These are phyloP conservation scores for Mortierella alpina DNA, from an alignment of 192 early-diverging fungal genomes.

Conservation along the genomic window DNA sequence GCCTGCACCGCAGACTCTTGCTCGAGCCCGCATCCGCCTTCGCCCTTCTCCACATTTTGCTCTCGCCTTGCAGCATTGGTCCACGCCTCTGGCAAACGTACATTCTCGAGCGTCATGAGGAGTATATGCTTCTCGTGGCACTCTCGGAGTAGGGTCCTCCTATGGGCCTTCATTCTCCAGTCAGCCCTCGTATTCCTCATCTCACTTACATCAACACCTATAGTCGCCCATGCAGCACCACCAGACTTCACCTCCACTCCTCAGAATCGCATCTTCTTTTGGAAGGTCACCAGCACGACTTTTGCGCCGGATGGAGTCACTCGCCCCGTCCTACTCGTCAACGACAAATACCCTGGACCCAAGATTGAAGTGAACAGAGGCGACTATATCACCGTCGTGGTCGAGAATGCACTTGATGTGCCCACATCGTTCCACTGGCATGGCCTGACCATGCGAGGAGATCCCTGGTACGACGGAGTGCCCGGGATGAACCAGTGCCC, in stretches of 20 bases:
- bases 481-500: conserved; percentile 73
- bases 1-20: too few relatives aligned
- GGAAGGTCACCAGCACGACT: conserved; percentile 43
- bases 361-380: conserved; percentile 60
- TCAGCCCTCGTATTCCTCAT: conserved; percentile 6
- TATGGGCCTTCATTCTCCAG: conserved; percentile 2
- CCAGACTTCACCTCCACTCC: conserved; percentile 42
- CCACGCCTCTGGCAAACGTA: too few relatives aligned
- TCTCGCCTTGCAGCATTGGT: too few relatives aligned
- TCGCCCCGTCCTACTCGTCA: conserved; percentile 55
- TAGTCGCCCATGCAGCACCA: conserved; percentile 17
- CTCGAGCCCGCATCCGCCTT: too few relatives aligned
- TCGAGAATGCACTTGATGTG: conserved; percentile 56
- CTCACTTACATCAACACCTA: not conserved
- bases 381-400: conserved; percentile 59
- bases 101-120: not conserved
- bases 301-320: conserved; percentile 58
- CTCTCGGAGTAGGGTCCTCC: not conserved
- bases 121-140: not conserved
- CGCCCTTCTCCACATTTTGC: too few relatives aligned
- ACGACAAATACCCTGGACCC: conserved; percentile 69
- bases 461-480: conserved; percentile 60
- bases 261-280: conserved; percentile 51
- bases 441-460: conserved; percentile 55
- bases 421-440: conserved; percentile 65